Percentiles rank a stretch among this genome's conserved stretches.
phyloP scores from a whole-genome alignment of 331 rosid species.

The Acacia concinna region DNA sequence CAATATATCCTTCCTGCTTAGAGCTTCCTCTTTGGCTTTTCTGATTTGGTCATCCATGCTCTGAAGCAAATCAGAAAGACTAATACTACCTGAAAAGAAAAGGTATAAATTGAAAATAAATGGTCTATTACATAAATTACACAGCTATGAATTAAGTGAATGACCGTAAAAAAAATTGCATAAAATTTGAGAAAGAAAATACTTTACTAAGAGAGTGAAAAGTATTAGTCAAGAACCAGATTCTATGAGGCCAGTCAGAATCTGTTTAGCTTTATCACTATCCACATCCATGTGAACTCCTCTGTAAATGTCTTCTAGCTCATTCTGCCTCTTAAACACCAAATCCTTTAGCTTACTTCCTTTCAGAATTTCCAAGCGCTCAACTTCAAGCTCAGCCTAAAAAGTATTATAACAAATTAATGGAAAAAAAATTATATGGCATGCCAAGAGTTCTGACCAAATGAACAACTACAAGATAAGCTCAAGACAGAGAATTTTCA shows the following conservation, averaged over 20 bases:
- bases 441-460: background rate
- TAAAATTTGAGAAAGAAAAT: background rate
- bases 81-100: constrained; percentile 54
- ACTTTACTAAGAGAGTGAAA: background rate
- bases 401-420: constrained; percentile 22
- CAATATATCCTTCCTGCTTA: constrained; percentile 85
- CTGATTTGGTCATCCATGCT: constrained; percentile 81
- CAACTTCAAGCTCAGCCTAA: constrained; percentile 70
- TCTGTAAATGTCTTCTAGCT: constrained; percentile 78
- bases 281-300: constrained; percentile 86
- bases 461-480: constrained; percentile 20
- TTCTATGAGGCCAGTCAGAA: constrained; percentile 62
- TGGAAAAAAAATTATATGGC: background rate
- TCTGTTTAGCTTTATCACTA: constrained; percentile 61
- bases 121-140: background rate
- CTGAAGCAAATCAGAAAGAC: constrained; percentile 70
- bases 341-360: constrained; percentile 79
- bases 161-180: background rate
- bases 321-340: constrained; percentile 78
- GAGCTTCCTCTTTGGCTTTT: constrained; percentile 86
- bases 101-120: constrained; percentile 25
- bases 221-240: constrained; percentile 53
- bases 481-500: constrained; percentile 32
- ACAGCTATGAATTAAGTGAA: constrained; percentile 17
- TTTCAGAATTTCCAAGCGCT: constrained; percentile 70